These are phyloP conservation scores for Zarea fungicola DNA, from an alignment of 2,329 filamentous ascomycete species.

Conservation along the genomic window DNA sequence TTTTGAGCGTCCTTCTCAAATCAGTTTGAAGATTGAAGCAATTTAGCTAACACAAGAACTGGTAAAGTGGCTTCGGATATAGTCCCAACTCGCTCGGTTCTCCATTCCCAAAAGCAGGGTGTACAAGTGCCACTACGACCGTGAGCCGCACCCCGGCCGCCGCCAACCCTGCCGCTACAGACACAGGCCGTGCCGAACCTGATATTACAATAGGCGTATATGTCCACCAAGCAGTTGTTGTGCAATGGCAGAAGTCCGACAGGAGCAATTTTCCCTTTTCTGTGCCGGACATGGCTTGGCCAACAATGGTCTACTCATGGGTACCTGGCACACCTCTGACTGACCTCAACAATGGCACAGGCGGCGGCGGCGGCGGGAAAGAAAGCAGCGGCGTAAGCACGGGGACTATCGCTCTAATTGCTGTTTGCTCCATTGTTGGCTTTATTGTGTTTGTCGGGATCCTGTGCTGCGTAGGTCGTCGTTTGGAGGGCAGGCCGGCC, in stretches of 20 bases:
- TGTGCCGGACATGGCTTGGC: not conserved
- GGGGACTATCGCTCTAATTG: not conserved
- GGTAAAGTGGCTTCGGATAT: not conserved
- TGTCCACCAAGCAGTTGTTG: not conserved
- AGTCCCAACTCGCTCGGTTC: too few species aligned
- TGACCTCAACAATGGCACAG: not conserved
- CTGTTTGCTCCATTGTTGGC: not conserved
- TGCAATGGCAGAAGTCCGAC: constrained; percentile 4
- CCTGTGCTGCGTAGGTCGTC: not conserved
- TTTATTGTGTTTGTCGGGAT: not conserved
- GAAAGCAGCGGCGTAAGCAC: not conserved
- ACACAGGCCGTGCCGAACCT: not conserved
- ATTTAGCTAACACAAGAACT: not conserved
- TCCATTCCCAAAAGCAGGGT: too few species aligned
- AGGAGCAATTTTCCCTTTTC: not conserved
- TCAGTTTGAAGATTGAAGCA: not conserved
- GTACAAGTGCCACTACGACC: not conserved
- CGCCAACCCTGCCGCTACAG: not conserved
- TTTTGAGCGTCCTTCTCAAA: not conserved
- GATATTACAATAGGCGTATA: not conserved
- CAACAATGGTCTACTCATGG: not conserved
- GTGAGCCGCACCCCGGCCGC: not conserved
- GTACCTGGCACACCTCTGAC: too few species aligned
- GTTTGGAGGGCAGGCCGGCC: not conserved
- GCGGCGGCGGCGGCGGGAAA: not conserved